Percentiles rank a stretch among this genome's conserved stretches.
Conservation (phyloP, 2,329 filamentous ascomycete genomes). For the Fusarium bactridioides region DNA sequence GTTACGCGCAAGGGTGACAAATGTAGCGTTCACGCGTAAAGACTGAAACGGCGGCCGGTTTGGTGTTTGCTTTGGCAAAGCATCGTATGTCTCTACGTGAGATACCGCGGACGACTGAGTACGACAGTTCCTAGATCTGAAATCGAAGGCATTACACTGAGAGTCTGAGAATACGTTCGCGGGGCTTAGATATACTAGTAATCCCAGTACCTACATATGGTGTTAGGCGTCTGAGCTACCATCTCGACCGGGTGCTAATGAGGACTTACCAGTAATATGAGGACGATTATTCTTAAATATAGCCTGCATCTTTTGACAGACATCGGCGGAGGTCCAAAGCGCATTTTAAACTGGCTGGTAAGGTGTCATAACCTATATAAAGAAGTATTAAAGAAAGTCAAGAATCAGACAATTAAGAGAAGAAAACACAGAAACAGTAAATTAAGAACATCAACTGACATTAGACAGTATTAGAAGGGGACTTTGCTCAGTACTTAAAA, state of each 20-base stretch:
- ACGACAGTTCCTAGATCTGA: background rate
- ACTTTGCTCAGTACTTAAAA: background rate
- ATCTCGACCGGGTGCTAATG: accelerated
- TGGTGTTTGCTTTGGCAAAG: background rate
- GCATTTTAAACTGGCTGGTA: background rate
- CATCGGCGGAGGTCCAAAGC: background rate
- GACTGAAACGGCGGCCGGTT: background rate
- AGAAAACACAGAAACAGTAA: background rate
- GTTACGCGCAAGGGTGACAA: background rate
- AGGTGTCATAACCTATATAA: background rate
- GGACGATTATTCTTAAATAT: background rate
- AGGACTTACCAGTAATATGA: background rate
- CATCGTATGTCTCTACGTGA: background rate
- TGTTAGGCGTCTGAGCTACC: background rate
- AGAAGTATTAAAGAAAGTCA: background rate
- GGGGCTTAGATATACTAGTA: background rate
- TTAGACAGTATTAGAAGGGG: background rate
- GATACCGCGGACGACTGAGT: background rate
- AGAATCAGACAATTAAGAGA: background rate
- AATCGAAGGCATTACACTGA: background rate
- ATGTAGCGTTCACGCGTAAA: background rate
- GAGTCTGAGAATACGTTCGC: background rate
- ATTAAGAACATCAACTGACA: background rate
- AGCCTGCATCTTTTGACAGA: background rate
- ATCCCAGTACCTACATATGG: background rate